Percentiles rank a stretch among this genome's conserved stretches.
phyloP scores from a whole-genome alignment of 2,329 filamentous ascomycete genomes.

The Albifimbria verrucaria region DNA sequence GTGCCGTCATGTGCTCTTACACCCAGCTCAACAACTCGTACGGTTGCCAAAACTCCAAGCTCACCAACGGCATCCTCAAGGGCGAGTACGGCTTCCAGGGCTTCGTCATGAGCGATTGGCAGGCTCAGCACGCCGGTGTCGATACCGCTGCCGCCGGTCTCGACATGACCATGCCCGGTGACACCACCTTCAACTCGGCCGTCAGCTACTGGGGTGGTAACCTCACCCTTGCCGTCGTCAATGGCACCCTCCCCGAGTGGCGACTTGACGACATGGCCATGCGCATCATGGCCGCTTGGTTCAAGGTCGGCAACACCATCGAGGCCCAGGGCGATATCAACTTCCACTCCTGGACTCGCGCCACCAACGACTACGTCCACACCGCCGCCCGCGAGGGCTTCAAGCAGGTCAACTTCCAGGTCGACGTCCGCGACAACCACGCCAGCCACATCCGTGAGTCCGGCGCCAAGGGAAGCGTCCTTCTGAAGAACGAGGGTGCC shows the following conservation, averaged over 20 bases:
- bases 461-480: conserved; percentile 76
- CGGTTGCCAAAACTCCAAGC: conserved; percentile 73
- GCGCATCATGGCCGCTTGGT: conserved; percentile 71
- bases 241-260: conserved; percentile 85
- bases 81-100: conserved; percentile 78
- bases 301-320: conserved; percentile 59
- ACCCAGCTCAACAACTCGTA: conserved; percentile 80
- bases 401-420: conserved; percentile 71
- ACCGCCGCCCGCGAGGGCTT: conserved; percentile 57
- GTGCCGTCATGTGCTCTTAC: conserved; percentile 65
- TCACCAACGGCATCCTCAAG: conserved; percentile 74
- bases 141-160: conserved; percentile 67
- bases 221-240: conserved; percentile 80
- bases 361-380: conserved; percentile 71
- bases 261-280: conserved; percentile 89
- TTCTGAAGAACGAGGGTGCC: conserved; percentile 79
- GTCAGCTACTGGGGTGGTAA: conserved; percentile 80
- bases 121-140: conserved; percentile 68
- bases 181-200: conserved; percentile 72
- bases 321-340: conserved; percentile 57
- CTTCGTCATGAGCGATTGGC: conserved; percentile 79
- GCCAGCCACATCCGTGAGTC: conserved; percentile 69
- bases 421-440: conserved; percentile 81
- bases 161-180: conserved; percentile 88
- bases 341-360: conserved; percentile 82